Evolutionary conservation across 106 monocot species (phyloP).

Genomic region (Narthecium ossifragum): DNA sequence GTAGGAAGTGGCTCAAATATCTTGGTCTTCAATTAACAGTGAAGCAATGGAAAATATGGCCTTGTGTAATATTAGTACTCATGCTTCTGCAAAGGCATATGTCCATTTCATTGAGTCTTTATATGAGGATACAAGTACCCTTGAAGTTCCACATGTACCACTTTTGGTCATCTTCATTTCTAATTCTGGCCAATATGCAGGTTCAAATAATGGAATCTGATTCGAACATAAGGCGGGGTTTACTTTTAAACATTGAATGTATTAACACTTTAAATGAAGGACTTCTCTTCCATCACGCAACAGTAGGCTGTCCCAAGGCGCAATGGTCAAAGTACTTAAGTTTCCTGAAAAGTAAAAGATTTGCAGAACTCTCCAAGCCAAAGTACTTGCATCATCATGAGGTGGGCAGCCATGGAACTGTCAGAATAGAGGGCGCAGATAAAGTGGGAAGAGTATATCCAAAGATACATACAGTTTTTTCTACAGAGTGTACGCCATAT

Average conservation of each 20-base stretch:
- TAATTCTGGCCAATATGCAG: too few relatives aligned
- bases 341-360: slow-evolving; percentile 79
- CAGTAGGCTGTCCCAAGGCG: slow-evolving; percentile 69
- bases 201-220: slow-evolving; percentile 67
- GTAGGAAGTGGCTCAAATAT: slow-evolving; percentile 20
- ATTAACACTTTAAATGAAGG: slow-evolving; percentile 96
- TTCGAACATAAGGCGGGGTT: slow-evolving; percentile 46
- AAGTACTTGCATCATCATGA: slow-evolving; percentile 43
- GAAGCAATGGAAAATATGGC: too few relatives aligned
- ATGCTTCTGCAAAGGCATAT: too few relatives aligned
- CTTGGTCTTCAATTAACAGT: too few relatives aligned
- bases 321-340: slow-evolving; percentile 83
- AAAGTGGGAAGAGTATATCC: slow-evolving; percentile 27
- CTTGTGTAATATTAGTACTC: too few relatives aligned
- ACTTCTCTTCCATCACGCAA: slow-evolving; percentile 71
- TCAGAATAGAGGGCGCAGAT: slow-evolving; percentile 9
- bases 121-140: too few relatives aligned
- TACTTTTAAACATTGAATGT: slow-evolving; percentile 92
- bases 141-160: too few relatives aligned
- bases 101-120: too few relatives aligned
- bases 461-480: slow-evolving; percentile 94
- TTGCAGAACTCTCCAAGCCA: slow-evolving; percentile 74
- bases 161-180: too few relatives aligned
- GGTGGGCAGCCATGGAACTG: background rate
- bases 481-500: slow-evolving; percentile 86